Percentiles rank a stretch among this genome's conserved stretches.
phyloP scores from a whole-genome alignment of 2,329 filamentous ascomycete genomes.

The Paraphaeosphaeria minitans region DNA sequence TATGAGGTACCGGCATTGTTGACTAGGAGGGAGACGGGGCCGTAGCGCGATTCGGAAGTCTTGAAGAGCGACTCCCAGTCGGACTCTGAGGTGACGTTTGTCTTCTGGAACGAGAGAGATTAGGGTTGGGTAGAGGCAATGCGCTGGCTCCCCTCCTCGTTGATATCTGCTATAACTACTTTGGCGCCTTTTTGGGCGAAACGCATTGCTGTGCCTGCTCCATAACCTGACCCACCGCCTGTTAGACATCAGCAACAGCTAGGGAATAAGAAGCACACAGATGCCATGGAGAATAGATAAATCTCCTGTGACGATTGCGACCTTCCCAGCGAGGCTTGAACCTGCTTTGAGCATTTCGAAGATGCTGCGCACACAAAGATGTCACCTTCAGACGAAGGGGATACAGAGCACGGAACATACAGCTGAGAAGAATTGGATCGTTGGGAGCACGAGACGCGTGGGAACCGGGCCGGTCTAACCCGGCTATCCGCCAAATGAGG shows the following conservation, averaged over 20 bases:
- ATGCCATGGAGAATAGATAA: neutral
- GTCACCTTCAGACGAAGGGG: neutral
- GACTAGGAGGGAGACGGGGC: slow-evolving; percentile 61
- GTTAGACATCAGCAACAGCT: neutral
- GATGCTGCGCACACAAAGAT: neutral
- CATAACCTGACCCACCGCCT: slow-evolving; percentile 58
- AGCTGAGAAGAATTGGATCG: too few species aligned
- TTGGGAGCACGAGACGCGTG: too few species aligned
- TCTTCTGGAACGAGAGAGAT: slow-evolving; percentile 23
- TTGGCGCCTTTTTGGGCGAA: slow-evolving; percentile 63
- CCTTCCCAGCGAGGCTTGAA: neutral
- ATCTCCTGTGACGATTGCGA: slow-evolving; percentile 7
- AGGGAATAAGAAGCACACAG: neutral
- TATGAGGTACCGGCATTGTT: slow-evolving; percentile 63
- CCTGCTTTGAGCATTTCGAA: neutral
- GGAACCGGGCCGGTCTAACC: too few species aligned
- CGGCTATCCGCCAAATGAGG: neutral
- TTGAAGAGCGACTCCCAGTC: slow-evolving; percentile 50
- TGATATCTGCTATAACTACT: slow-evolving; percentile 61
- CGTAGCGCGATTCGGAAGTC: slow-evolving; percentile 38
- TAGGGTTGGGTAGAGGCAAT: slow-evolving; percentile 19
- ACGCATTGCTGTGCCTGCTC: slow-evolving; percentile 60
- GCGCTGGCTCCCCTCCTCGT: slow-evolving; percentile 33
- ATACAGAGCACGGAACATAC: too few species aligned
- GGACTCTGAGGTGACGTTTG: slow-evolving; percentile 55